Evolutionary conservation across 495 filamentous ascomycete species (phyloP), one percentile per base, ranked within the genome.

Genomic region (Lepraria neglecta): DNA sequence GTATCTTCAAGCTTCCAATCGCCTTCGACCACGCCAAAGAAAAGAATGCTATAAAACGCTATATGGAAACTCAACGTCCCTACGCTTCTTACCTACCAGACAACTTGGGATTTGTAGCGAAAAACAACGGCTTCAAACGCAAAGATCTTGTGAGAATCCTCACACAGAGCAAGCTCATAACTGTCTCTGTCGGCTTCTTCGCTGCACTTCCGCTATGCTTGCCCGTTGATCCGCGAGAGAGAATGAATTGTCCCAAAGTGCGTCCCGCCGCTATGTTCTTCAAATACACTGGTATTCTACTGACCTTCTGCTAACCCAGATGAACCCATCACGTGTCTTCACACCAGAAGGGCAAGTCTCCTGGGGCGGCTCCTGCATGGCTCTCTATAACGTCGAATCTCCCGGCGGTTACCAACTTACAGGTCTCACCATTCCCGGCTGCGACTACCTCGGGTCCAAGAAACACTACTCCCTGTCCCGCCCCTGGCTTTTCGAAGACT

Each of bases 331-430:
- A 6, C 74, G 83, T 4, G 75, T 80, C 2, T 82, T 77, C 59
- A 86, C 83, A 0, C 81, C 81, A 0, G 79, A 76, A 15, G 82
- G 83, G 1, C 78, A 76, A 4, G 75, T 83, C 0, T 71, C 71
- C 3, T 80, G 80, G 74, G 83, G 82, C 17, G 83, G 83, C 7
- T 74, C 70, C 11, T 79, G 78, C 61, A 77, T 83, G 67, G 73
- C 75, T 24, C 67, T 84, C 14, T 83, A 86, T 63, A 80, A 80
- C 10, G 79, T 83, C 7, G 82, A 84, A 60, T 75, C 74, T 5
- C 83, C 83, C 0, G 83, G 83, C 4, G 83, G 83, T 0, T 84
- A 83, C 64, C 77, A 80, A 69, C 74, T 82, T 64, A 76, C 78
- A 1, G 83, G 77, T 1, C 67, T 77, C 38, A 84, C 82, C 0